Conservation (phyloP, 176 grass and related monocot genomes). For the Aegilops tauschii region DNA sequence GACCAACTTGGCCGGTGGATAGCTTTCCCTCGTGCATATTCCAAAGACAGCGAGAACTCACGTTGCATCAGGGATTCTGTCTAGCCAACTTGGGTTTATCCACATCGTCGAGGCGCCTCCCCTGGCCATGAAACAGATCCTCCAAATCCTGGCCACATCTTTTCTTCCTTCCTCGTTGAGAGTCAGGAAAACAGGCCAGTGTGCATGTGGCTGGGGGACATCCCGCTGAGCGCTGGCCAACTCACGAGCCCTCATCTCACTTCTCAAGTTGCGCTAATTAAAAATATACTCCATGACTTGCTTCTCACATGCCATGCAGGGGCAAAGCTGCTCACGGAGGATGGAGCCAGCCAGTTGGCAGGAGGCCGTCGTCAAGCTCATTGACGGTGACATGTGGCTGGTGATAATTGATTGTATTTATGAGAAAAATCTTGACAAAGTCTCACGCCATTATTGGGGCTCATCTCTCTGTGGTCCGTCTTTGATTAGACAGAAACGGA, state of each 20-base stretch:
- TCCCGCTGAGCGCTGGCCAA: too few species aligned
- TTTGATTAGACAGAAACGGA: background rate
- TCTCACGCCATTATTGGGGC: background rate
- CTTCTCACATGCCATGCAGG: conserved; percentile 1
- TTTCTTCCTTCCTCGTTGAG: background rate
- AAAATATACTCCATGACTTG: too few species aligned
- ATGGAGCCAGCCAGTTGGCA: background rate
- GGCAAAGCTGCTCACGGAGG: background rate
- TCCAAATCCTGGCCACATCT: conserved; percentile 12
- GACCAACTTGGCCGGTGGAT: background rate
- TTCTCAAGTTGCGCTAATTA: too few species aligned
- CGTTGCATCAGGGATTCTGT: background rate
- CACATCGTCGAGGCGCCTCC: background rate
- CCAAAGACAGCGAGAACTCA: background rate
- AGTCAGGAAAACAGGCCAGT: background rate
- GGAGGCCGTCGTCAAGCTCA: background rate
- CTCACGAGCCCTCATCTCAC: too few species aligned
- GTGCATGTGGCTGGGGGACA: background rate
- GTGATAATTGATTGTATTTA: background rate
- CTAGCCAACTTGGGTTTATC: background rate
- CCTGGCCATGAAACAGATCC: conserved; percentile 19
- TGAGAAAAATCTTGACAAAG: background rate
- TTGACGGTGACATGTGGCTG: background rate
- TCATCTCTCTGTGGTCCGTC: background rate
- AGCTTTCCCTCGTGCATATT: too few species aligned